A percentile compares a stretch with the other conserved stretches of the same genome.
phyloP scores from a whole-genome alignment of 441 rosid species.

The Populus hybrid region DNA sequence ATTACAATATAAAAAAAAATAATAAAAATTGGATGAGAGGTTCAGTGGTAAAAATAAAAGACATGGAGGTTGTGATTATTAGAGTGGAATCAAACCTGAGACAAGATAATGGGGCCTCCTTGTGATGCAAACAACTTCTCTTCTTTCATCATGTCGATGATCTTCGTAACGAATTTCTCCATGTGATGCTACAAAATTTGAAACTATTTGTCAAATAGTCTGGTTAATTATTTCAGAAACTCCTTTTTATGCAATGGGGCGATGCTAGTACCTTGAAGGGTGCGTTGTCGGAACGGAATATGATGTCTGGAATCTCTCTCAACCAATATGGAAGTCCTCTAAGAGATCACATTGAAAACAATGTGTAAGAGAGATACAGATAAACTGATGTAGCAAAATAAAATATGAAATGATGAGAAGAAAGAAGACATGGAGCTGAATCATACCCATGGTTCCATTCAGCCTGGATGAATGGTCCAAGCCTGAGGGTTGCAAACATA shows the following conservation, averaged over 20 bases:
- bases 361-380: background rate
- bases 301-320: slow-evolving; percentile 68
- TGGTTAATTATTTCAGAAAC: background rate
- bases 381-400: background rate
- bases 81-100: slow-evolving; percentile 52
- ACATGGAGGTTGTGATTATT: background rate
- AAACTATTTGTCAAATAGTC: background rate
- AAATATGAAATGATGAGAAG: background rate
- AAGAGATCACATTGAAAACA: background rate
- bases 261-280: slow-evolving; percentile 57
- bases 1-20: background rate
- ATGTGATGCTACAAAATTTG: slow-evolving; percentile 48
- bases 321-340: slow-evolving; percentile 97
- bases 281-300: slow-evolving; percentile 69
- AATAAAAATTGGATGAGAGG: background rate
- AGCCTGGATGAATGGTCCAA: slow-evolving; percentile 94
- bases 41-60: background rate
- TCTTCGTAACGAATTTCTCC: slow-evolving; percentile 53
- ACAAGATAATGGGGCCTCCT: slow-evolving; percentile 88
- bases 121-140: slow-evolving; percentile 74
- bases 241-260: background rate
- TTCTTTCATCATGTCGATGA: slow-evolving; percentile 53
- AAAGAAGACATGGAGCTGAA: background rate
- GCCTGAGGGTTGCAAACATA: slow-evolving; percentile 60
- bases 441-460: slow-evolving; percentile 98